Evolutionary conservation across 768 basidiomycete species (phyloP).

Genomic region (Trametopsis cervina): DNA sequence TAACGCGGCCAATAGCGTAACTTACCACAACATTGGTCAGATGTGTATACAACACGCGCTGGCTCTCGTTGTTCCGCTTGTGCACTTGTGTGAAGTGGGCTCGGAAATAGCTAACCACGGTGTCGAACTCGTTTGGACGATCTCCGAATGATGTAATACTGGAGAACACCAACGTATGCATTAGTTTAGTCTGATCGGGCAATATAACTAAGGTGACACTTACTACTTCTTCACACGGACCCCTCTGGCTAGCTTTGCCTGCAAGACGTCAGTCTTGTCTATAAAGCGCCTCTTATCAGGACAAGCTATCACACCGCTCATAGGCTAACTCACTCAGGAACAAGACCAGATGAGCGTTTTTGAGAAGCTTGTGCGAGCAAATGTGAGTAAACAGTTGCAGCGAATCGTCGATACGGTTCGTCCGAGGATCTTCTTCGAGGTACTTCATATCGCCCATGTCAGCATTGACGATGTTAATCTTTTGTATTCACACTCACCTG

Average conservation of each 20-base stretch:
- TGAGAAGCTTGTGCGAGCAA: conserved; percentile 73
- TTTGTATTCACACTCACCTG: conserved; percentile 41
- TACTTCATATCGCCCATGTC: conserved; percentile 39
- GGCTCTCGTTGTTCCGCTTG: conserved; percentile 50
- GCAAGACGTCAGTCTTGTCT: conserved; percentile 79
- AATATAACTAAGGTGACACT: conserved; percentile 19
- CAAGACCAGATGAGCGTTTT: conserved; percentile 40
- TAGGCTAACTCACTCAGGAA: conserved; percentile 63
- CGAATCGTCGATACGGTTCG: conserved; percentile 83
- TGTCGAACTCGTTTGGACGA: conserved; percentile 62
- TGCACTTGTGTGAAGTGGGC: conserved; percentile 79
- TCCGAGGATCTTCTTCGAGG: conserved; percentile 79
- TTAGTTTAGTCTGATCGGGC: not conserved
- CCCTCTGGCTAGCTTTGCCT: conserved; percentile 62
- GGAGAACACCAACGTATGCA: not conserved
- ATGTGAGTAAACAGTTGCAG: conserved; percentile 84
- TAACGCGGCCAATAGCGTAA: conserved; percentile 1
- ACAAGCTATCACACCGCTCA: conserved; percentile 42
- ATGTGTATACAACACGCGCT: conserved; percentile 61
- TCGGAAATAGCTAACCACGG: conserved; percentile 74
- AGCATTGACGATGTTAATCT: not conserved
- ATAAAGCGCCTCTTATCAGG: conserved; percentile 6
- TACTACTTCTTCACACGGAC: conserved; percentile 76
- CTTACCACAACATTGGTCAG: conserved; percentile 75
- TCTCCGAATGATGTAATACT: conserved; percentile 77